Evolutionary conservation across 1,284 basidiomycete genomes (phyloP).

Genomic region (Inonotus hispidus): DNA sequence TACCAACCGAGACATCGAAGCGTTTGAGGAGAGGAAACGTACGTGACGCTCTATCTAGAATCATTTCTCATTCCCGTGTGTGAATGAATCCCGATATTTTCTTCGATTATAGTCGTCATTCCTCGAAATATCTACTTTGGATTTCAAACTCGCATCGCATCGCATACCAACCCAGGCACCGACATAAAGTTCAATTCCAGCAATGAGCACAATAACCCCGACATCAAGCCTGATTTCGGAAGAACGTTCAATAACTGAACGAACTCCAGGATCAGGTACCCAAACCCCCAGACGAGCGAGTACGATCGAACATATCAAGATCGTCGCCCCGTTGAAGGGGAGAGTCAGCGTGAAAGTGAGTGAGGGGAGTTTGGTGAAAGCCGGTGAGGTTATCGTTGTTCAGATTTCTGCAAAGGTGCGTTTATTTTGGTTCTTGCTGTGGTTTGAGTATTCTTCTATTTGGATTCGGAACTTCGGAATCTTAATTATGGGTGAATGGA

Average conservation of each 20-base stretch:
- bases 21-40: not conserved
- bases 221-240: no score
- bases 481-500: not conserved
- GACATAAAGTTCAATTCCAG: no score
- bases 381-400: constrained; percentile 41
- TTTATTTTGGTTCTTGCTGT: not conserved
- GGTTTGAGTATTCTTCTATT: not conserved
- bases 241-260: not conserved
- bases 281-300: not conserved
- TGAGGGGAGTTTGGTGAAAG: constrained; percentile 37
- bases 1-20: no score
- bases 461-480: not conserved
- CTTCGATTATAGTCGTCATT: not conserved
- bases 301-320: constrained; percentile 8
- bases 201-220: not conserved
- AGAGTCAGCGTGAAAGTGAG: constrained; percentile 14
- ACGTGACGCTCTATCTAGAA: not conserved
- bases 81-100: not conserved
- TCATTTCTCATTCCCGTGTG: not conserved
- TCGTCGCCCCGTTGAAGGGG: constrained; percentile 19
- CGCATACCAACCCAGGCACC: no score
- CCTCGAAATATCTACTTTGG: not conserved
- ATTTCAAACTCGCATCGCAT: not conserved
- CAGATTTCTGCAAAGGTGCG: constrained; percentile 34
- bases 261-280: not conserved